phyloP scores from a whole-genome alignment of 192 early-diverging fungal genomes.

The Podila clonocystis region DNA sequence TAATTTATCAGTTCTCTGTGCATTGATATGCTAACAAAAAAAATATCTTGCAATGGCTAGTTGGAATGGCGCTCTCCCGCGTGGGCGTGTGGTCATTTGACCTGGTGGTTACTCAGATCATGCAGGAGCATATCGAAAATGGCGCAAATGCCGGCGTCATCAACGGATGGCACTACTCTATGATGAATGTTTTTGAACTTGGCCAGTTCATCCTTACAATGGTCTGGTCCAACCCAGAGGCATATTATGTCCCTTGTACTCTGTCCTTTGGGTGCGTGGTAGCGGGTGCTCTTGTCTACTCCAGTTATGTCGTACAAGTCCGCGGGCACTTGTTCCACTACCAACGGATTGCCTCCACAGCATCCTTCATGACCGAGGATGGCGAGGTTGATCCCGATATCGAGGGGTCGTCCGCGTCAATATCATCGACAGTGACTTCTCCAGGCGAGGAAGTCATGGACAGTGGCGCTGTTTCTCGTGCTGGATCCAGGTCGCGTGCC shows the following conservation, averaged over 20 bases:
- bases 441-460: too few species aligned
- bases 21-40: neutral
- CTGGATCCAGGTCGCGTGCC: too few species aligned
- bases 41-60: neutral
- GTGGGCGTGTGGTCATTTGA: conserved; percentile 52
- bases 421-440: neutral
- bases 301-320: conserved; percentile 19
- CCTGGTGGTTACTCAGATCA: conserved; percentile 43
- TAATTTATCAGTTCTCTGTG: neutral
- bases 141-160: conserved; percentile 36
- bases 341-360: conserved; percentile 28
- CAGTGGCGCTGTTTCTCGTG: too few species aligned
- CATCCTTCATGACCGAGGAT: conserved; percentile 1
- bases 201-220: conserved; percentile 37
- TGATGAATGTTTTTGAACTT: conserved; percentile 46
- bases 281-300: conserved; percentile 37
- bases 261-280: conserved; percentile 37
- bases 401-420: neutral
- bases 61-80: conserved; percentile 47
- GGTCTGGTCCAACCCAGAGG: conserved; percentile 47
- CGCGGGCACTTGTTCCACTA: conserved; percentile 52
- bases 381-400: neutral
- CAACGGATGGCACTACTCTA: conserved; percentile 47
- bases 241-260: conserved; percentile 43
- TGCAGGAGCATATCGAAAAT: conserved; percentile 40